A percentile compares a stretch with the other conserved stretches of the same genome.
Conservation (phyloP, 306 rosid species). For the Castanea mollissima region DNA sequence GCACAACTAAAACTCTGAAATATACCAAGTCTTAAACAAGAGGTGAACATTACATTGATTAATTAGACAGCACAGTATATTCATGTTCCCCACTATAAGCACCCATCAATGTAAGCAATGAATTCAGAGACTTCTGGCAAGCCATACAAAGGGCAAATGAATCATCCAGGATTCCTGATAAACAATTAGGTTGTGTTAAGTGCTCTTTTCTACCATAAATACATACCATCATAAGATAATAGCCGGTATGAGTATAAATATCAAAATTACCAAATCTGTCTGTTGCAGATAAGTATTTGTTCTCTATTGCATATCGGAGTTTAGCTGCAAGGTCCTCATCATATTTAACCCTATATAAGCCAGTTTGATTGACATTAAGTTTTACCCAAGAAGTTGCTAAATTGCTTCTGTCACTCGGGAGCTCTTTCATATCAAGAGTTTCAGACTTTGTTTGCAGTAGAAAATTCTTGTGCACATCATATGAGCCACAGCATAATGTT, state of each 20-base stretch:
- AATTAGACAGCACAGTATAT: slow-evolving; percentile 80
- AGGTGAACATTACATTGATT: slow-evolving; percentile 55
- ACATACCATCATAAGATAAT: not conserved
- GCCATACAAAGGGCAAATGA: slow-evolving; percentile 82
- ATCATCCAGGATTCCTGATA: slow-evolving; percentile 85
- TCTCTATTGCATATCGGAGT: slow-evolving; percentile 72
- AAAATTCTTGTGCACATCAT: slow-evolving; percentile 63
- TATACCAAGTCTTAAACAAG: slow-evolving; percentile 8
- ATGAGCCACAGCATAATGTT: slow-evolving; percentile 70
- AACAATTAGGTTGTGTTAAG: slow-evolving; percentile 21
- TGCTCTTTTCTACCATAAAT: slow-evolving; percentile 4
- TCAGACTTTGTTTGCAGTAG: slow-evolving; percentile 59
- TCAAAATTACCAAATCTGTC: slow-evolving; percentile 77
- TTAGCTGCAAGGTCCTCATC: slow-evolving; percentile 69
- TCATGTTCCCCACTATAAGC: slow-evolving; percentile 81
- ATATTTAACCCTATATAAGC: slow-evolving; percentile 93
- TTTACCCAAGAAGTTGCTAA: slow-evolving; percentile 58
- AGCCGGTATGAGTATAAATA: not conserved
- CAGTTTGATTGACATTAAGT: slow-evolving; percentile 89
- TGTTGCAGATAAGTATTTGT: slow-evolving; percentile 58
- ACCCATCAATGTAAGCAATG: slow-evolving; percentile 76
- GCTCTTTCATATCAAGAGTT: slow-evolving; percentile 52
- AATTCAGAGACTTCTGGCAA: slow-evolving; percentile 55
- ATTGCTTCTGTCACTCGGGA: slow-evolving; percentile 29
- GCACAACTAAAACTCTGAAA: not conserved